These are phyloP conservation scores for Serpula lacrymans DNA, from an alignment of 768 basidiomycete genomes.

Conservation along the genomic window DNA sequence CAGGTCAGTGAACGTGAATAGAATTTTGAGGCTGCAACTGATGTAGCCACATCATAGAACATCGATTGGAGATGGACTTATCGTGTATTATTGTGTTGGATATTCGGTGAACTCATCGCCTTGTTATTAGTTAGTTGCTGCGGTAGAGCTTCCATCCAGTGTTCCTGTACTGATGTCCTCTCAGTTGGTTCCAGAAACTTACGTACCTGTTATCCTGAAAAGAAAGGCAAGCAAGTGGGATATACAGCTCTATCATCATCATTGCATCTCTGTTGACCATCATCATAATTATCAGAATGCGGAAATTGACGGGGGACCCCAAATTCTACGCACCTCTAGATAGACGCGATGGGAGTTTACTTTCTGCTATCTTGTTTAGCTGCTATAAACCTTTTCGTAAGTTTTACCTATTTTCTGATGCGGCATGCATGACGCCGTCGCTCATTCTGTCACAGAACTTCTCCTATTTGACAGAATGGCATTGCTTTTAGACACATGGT, in stretches of 20 bases:
- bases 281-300: conserved; percentile 35
- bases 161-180: neutral
- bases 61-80: conserved; percentile 77
- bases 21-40: conserved; percentile 2
- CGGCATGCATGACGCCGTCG: too few species aligned
- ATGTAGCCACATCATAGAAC: conserved; percentile 32
- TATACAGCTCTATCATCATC: neutral
- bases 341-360: conserved; percentile 39
- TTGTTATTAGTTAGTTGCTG: conserved; percentile 45
- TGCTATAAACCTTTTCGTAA: conserved; percentile 71
- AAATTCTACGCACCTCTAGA: conserved; percentile 63
- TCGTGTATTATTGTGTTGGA: conserved; percentile 68
- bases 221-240: conserved; percentile 53
- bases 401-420: too few species aligned
- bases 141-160: neutral
- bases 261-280: neutral
- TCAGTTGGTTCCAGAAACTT: conserved; percentile 73
- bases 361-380: conserved; percentile 49
- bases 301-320: conserved; percentile 51
- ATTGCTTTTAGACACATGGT: conserved; percentile 69
- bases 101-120: conserved; percentile 46
- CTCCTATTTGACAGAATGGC: conserved; percentile 73
- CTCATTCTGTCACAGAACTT: conserved; percentile 44
- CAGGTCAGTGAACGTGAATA: conserved; percentile 36
- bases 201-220: conserved; percentile 55